Conservation (phyloP, 2,329 filamentous ascomycete genomes). For the Aspergillus pseudotamarii region DNA sequence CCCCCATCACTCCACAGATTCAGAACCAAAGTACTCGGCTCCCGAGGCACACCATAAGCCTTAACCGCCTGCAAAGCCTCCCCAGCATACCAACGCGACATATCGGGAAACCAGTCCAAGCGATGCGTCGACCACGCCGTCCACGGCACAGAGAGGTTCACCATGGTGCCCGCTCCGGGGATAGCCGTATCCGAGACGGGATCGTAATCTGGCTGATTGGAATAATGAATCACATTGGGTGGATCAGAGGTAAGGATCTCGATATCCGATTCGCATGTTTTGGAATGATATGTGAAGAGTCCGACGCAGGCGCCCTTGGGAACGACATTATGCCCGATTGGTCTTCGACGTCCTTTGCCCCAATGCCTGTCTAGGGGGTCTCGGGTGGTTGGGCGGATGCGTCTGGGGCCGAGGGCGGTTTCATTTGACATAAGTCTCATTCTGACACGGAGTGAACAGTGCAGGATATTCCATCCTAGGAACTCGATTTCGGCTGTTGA, state of each 20-base stretch:
- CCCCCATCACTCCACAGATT: conserved; percentile 50
- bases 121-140: conserved; percentile 45
- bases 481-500: conserved; percentile 55
- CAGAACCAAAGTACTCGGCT: conserved; percentile 41
- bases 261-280: conserved; percentile 54
- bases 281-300: conserved; percentile 54
- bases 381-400: not conserved
- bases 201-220: conserved; percentile 48
- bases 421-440: conserved; percentile 43
- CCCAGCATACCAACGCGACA: conserved; percentile 44
- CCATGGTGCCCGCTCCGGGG: conserved; percentile 34
- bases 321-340: not conserved
- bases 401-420: not conserved
- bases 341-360: not conserved
- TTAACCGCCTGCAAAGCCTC: conserved; percentile 33
- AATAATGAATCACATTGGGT: conserved; percentile 44
- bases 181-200: conserved; percentile 34
- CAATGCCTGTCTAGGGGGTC: not conserved
- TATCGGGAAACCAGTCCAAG: conserved; percentile 42
- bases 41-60: conserved; percentile 38
- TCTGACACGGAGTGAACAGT: conserved; percentile 52
- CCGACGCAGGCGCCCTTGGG: conserved; percentile 52
- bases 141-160: conserved; percentile 39
- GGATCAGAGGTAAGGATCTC: conserved; percentile 56
- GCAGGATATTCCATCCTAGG: conserved; percentile 46